phyloP scores from a whole-genome alignment of 2,329 filamentous ascomycete species.

The Epichloe baconii region DNA sequence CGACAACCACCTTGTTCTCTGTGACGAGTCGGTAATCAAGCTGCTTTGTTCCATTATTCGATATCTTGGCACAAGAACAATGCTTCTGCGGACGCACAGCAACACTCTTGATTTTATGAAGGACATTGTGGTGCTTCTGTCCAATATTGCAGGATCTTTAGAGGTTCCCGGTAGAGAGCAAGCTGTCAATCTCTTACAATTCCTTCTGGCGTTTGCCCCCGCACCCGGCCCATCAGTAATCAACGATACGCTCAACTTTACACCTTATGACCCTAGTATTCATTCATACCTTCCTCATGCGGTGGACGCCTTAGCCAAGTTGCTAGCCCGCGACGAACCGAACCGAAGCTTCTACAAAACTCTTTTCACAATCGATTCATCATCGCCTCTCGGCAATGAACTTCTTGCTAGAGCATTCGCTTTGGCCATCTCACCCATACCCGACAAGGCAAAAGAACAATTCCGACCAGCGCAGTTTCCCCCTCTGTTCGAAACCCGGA shows the following conservation, averaged over 20 bases:
- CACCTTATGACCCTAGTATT: constrained; percentile 63
- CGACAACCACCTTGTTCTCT: constrained; percentile 59
- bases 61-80: constrained; percentile 77
- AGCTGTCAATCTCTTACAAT: constrained; percentile 72
- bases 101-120: constrained; percentile 98
- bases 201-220: constrained; percentile 82
- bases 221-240: constrained; percentile 50
- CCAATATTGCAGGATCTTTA: constrained; percentile 71
- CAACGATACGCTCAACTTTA: constrained; percentile 56
- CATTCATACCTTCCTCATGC: constrained; percentile 85
- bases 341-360: constrained; percentile 75
- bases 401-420: constrained; percentile 79
- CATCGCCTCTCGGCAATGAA: constrained; percentile 54
- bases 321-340: constrained; percentile 84
- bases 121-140: constrained; percentile 77
- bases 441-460: constrained; percentile 43
- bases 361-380: constrained; percentile 64
- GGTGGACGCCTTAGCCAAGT: constrained; percentile 79
- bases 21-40: constrained; percentile 65
- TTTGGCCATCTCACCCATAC: constrained; percentile 72
- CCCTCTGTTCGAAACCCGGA: constrained; percentile 65
- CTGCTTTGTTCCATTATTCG: constrained; percentile 75
- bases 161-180: constrained; percentile 79
- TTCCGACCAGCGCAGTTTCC: constrained; percentile 47
- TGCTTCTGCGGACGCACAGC: constrained; percentile 66